Evolutionary conservation across 2,329 filamentous ascomycete genomes (phyloP).

Genomic region (Ophiostoma ulmi): DNA sequence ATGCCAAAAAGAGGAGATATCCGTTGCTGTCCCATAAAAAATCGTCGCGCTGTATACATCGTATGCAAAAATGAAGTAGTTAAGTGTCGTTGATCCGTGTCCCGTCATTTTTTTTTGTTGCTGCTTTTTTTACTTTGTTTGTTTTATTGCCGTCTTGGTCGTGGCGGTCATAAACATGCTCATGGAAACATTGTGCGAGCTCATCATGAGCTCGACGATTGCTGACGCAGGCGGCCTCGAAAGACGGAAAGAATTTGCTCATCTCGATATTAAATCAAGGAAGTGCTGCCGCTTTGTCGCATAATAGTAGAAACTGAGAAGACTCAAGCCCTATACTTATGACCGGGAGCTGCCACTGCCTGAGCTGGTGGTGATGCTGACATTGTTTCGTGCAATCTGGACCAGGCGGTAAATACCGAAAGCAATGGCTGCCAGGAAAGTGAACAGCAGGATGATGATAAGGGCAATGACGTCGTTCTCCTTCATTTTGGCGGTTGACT

Average conservation of each 20-base stretch:
- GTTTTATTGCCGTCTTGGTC: not conserved
- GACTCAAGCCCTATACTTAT: not conserved
- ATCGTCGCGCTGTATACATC: not conserved
- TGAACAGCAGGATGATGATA: conserved; percentile 63
- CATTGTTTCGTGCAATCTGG: conserved; percentile 43
- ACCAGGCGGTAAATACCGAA: conserved; percentile 62
- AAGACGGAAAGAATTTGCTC: not conserved
- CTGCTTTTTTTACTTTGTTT: not conserved
- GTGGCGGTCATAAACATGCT: not conserved
- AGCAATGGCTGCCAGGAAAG: conserved; percentile 55
- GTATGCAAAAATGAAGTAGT: conserved; percentile 2
- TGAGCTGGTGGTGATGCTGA: conserved; percentile 36
- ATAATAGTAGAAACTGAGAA: not conserved
- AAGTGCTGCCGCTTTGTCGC: not conserved
- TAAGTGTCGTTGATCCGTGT: conserved; percentile 13
- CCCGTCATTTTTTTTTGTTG: not conserved
- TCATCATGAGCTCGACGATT: not conserved
- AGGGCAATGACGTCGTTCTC: conserved; percentile 64
- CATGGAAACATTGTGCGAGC: not conserved
- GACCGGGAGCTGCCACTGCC: conserved; percentile 26
- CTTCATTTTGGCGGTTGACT: conserved; percentile 44
- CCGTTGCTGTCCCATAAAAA: conserved; percentile 5
- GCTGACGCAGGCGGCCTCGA: not conserved
- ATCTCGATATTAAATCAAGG: not conserved
- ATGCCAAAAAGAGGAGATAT: not conserved